Base-by-base conservation (phyloP, 495 filamentous ascomycete genomes). In the Cairneyella variabilis region DNA sequence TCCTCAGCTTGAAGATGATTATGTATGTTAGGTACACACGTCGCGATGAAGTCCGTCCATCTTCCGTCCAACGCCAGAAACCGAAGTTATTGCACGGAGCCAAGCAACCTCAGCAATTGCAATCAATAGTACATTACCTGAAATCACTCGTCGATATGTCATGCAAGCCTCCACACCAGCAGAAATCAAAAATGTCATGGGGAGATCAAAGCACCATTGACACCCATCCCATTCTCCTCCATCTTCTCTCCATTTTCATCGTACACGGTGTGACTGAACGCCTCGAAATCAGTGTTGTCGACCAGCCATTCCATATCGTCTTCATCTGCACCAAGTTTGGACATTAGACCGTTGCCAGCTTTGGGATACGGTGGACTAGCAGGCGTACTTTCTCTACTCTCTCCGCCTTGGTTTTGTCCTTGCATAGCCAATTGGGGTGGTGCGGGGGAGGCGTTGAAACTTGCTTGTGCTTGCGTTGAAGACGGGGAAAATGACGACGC, bases 351-450 rank as follows among this genome's bases (percentile, higher is more conserved):
- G 45, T 78, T 78, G 2, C 85, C 87, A 12, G 82, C 69, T 58
- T 80, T 78, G 1, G 88, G 85, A 71, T 89, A 89, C 8, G 83
- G 69, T 18, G 82, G 73, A 37, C 79, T 79, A 32, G 79, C 76
- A 18, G 66, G 62, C 18, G 58, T 64, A 38, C 54, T 57, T 20
- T 68, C 61, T 44, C 54, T 37, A 39, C 60, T 61, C 11, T 60
- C 54, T 12, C 34, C 51, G 28, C 41, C 51, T 43, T 26, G 25
- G 8, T 32, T 17, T 28, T 36, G n/a, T 16, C 16, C 36, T 51
- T 51, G 48, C 11, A 42, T 25, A 34, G 51, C 14, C 38, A 59
- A 25, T 8, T 32, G 45, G 30, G 57, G 55, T 12, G 51, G 57
- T 6, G 51, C 48, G 12, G 53, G 51, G 2, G 59, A 53, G 18